Percentiles rank a stretch among this genome's conserved stretches.
These are phyloP conservation scores for Pythium grandisporangium DNA, from an alignment of 352 stramenopile species.

Conservation along the genomic window DNA sequence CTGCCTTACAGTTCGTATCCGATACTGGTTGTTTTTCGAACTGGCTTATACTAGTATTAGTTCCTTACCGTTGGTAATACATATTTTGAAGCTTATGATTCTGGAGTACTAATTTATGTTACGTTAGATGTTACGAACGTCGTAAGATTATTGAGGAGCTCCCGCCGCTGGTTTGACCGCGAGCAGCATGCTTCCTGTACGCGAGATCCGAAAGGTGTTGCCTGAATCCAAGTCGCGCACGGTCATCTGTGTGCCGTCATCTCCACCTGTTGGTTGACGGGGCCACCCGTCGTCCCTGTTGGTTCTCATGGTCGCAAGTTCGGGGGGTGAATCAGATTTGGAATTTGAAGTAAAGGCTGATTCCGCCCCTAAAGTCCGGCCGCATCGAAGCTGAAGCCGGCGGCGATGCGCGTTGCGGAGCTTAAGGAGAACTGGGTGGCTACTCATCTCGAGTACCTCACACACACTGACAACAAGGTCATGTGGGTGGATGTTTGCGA, in stretches of 20 bases:
- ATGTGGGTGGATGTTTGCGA: constrained; percentile 35
- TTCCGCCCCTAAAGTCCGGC: too few relatives aligned
- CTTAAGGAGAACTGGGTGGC: constrained; percentile 66
- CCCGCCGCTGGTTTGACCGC: constrained; percentile 14
- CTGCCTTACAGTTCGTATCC: too few relatives aligned
- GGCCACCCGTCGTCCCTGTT: background rate
- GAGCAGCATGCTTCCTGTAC: constrained; percentile 49
- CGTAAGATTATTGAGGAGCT: too few relatives aligned
- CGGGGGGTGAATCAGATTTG: too few relatives aligned
- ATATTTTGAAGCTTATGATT: too few relatives aligned
- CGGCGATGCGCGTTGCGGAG: constrained; percentile 67
- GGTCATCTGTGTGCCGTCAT: constrained; percentile 24
- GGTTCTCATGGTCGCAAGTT: background rate
- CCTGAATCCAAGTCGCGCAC: constrained; percentile 64
- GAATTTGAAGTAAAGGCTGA: too few relatives aligned
- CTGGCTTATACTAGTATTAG: too few relatives aligned
- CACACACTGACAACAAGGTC: constrained; percentile 70
- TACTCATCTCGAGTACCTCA: constrained; percentile 72
- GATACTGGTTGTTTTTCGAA: too few relatives aligned
- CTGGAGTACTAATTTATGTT: too few relatives aligned
- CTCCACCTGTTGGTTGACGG: too few relatives aligned
- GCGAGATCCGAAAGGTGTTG: constrained; percentile 62
- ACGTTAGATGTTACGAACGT: too few relatives aligned
- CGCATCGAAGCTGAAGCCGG: constrained; percentile 32
- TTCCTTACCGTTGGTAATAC: too few relatives aligned